Conservation (phyloP, 139 green algal genomes). For the Yamagishiella unicocca region DNA sequence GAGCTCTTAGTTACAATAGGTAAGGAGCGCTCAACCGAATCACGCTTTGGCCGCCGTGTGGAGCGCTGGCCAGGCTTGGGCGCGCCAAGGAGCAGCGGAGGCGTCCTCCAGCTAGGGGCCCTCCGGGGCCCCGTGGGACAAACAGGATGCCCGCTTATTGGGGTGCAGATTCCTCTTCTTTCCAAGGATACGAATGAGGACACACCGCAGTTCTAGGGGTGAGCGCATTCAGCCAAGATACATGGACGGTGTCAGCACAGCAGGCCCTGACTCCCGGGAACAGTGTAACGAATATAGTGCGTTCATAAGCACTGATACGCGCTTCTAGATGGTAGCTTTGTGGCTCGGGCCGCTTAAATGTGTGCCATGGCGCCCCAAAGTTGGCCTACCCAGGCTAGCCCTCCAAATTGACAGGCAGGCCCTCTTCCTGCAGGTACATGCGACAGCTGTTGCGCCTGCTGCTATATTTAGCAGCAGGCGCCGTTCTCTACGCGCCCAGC, state of each 20-base stretch:
- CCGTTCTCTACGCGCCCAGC: background rate
- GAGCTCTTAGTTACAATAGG: no score
- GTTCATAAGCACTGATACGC: no score
- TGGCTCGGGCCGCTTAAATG: background rate
- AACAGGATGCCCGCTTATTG: background rate
- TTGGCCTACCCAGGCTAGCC: background rate
- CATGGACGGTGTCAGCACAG: no score
- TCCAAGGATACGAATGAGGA: constrained; percentile 13
- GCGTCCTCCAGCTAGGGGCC: constrained; percentile 14
- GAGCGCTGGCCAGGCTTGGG: background rate
- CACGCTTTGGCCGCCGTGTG: background rate
- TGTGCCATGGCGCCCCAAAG: background rate
- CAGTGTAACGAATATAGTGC: no score
- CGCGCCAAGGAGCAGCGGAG: constrained; percentile 15
- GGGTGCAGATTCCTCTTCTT: background rate
- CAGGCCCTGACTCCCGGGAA: no score
- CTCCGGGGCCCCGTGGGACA: constrained; percentile 16
- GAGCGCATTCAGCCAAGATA: background rate
- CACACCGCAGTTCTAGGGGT: constrained; percentile 3
- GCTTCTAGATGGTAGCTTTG: no score
- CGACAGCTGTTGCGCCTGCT: constrained; percentile 47
- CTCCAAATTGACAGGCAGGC: background rate
- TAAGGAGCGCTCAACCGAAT: no score
- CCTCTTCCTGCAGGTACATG: constrained; percentile 37
- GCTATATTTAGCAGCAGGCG: constrained; percentile 28